Evolutionary conservation across 345 rosid genomes (phyloP), one percentile per base, ranked within the genome.

Genomic region (Salix suchowensis): DNA sequence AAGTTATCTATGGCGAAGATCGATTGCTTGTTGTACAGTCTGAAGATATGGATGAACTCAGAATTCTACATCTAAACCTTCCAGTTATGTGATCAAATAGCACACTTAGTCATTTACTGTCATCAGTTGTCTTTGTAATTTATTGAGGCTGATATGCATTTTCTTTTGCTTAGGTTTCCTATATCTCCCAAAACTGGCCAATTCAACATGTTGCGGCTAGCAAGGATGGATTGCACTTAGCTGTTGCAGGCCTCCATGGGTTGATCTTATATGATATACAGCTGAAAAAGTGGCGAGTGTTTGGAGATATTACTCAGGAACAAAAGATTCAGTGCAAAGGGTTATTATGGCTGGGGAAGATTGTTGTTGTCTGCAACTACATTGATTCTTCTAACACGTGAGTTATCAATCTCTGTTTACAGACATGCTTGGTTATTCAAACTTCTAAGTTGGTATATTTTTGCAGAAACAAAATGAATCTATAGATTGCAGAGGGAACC

Each of bases 121-220:
- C 26, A 21, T 77, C 69, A 67, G 54, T 42, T 71, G 50, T 80
- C 67, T 67, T 76, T 78, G 68, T 79, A 66, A 18, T 75, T 61
- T 68, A 32, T 75, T 46, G 71, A 80, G 65, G 76, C 83, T 84
- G 65, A 89, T 76, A 58, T 44, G 28, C 71, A 77, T 77, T 60
- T 83, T 70, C 65, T 78, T 79, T 85, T 74, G 76, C 67, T 66
- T 87, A 96, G 99, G 97, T 89, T 79, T 88, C 96, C 50, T 92
- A 96, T 79, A 86, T 93, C 76, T 89, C 94, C 46, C 98, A 92
- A 52, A 96, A 96, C 82, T 96, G 99, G 99, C 99, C 99, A n/a
- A 92, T 96, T 76, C 99, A 91, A 80, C 98, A 96, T 80, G 99
- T 92, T 76, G 97, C 98, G 62, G 94, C 99, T 76, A 93, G 97